phyloP scores from a whole-genome alignment of 2,329 filamentous ascomycete species.

The Pyricularia sp. region DNA sequence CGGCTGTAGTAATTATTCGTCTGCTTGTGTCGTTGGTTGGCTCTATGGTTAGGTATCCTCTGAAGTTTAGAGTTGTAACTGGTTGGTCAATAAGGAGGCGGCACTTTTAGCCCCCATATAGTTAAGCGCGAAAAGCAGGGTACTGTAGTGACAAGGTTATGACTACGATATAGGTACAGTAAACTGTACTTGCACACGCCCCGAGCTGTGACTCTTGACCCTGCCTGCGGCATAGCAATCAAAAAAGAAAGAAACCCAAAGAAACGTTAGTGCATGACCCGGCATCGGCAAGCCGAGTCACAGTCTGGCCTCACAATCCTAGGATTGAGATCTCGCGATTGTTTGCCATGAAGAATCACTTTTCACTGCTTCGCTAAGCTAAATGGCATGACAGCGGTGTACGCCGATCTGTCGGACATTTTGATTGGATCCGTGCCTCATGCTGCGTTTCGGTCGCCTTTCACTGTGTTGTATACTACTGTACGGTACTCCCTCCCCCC shows the following conservation, averaged over 20 bases:
- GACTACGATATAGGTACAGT: background rate
- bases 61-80: background rate
- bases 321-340: background rate
- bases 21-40: background rate
- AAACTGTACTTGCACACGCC: background rate
- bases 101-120: background rate
- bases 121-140: background rate
- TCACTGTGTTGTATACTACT: background rate
- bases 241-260: background rate
- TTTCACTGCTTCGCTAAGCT: background rate
- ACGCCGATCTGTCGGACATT: background rate
- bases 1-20: background rate
- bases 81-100: background rate
- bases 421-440: background rate
- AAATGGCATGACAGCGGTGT: background rate
- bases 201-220: background rate
- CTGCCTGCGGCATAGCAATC: background rate
- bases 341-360: background rate
- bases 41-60: background rate
- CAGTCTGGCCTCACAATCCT: background rate
- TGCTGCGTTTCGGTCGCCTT: background rate
- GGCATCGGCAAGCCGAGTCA: background rate
- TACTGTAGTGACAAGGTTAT: background rate
- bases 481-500: no score
- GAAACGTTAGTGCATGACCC: background rate